Evolutionary conservation across 345 rosid genomes (phyloP).

Genomic region (Gynandropsis gynandra): DNA sequence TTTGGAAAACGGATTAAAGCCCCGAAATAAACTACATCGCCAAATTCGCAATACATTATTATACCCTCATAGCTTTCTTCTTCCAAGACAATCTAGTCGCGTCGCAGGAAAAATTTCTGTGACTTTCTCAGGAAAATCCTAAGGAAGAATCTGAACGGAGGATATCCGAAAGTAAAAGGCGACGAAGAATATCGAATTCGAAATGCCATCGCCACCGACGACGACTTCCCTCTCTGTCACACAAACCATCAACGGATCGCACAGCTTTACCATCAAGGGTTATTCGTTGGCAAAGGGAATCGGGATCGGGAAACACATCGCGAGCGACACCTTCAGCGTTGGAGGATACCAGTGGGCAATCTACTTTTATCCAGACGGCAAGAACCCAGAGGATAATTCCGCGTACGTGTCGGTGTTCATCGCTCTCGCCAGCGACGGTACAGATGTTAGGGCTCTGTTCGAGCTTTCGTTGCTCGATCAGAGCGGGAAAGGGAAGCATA

Average conservation of each 20-base stretch:
- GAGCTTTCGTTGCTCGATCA: conserved; percentile 80
- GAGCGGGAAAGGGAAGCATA: conserved; percentile 78
- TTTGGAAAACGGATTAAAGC: too few species aligned
- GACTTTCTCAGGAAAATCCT: too few species aligned
- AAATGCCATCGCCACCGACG: conserved; percentile 48
- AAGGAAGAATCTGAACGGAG: too few species aligned
- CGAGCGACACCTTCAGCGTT: conserved; percentile 78
- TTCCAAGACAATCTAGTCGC: too few species aligned
- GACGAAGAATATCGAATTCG: too few species aligned
- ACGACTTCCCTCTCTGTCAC: conserved; percentile 73
- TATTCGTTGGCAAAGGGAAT: conserved; percentile 87
- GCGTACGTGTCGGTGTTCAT: conserved; percentile 81
- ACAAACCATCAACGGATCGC: conserved; percentile 79
- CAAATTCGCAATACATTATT: too few species aligned
- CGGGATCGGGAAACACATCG: conserved; percentile 88
- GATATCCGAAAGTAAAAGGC: too few species aligned
- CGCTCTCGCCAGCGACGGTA: conserved; percentile 91
- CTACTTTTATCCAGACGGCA: conserved; percentile 87
- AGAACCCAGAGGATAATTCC: conserved; percentile 76
- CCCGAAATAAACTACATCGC: too few species aligned
- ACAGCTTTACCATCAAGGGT: conserved; percentile 74
- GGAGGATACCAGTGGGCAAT: conserved; percentile 90
- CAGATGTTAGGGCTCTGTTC: conserved; percentile 82
- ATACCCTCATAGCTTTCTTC: too few species aligned
- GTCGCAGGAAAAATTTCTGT: too few species aligned